Conservation (phyloP, 495 filamentous ascomycete genomes). For the Thozetella sp. region DNA sequence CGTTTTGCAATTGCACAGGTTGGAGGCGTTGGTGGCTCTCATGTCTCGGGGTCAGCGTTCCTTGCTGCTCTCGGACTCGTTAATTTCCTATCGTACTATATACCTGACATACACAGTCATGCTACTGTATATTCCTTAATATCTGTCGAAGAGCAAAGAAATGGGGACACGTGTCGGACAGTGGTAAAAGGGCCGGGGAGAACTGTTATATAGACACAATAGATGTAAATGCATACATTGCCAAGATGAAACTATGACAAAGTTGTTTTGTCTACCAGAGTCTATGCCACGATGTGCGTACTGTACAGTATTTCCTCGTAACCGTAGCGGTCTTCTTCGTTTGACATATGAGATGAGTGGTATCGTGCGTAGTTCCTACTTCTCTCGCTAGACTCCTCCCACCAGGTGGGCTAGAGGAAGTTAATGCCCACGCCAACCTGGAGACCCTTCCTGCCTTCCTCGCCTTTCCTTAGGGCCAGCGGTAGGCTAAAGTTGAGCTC, state of each 20-base stretch:
- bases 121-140: slow-evolving; percentile 3
- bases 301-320: not conserved
- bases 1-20: too few species aligned
- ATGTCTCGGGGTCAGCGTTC: too few species aligned
- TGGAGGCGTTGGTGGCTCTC: too few species aligned
- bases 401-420: slow-evolving; percentile 69
- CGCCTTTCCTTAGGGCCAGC: slow-evolving; percentile 75
- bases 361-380: too few species aligned
- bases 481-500: slow-evolving; percentile 95
- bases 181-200: too few species aligned
- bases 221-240: too few species aligned
- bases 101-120: too few species aligned
- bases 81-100: too few species aligned
- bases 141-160: not conserved
- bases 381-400: not conserved
- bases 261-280: not conserved
- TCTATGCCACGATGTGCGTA: slow-evolving; percentile 1
- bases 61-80: too few species aligned
- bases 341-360: not conserved
- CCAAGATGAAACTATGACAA: too few species aligned
- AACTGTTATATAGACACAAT: too few species aligned
- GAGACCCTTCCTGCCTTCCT: slow-evolving; percentile 87
- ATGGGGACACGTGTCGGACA: too few species aligned
- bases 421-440: slow-evolving; percentile 93
- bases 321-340: not conserved